phyloP scores from a whole-genome alignment of 169 alveolate genomes.

The Amoebophrya sp. region DNA sequence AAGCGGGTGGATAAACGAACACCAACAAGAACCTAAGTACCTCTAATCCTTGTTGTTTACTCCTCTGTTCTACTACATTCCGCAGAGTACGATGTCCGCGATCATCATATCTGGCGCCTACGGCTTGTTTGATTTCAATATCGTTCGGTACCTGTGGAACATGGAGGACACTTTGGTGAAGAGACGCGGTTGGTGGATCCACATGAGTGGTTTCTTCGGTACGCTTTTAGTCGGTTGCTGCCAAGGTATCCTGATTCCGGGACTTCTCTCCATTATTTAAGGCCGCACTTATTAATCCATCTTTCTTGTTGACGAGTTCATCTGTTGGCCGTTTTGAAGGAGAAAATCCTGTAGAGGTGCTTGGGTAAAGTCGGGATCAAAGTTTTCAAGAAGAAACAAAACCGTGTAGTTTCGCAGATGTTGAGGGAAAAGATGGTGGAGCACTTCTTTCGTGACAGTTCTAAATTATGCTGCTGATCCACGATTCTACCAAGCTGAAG shows the following conservation, averaged over 20 bases:
- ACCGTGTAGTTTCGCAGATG: too few relatives aligned
- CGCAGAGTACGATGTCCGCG: not conserved
- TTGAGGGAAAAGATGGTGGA: too few relatives aligned
- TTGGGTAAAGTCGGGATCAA: too few relatives aligned
- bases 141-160: slow-evolving; percentile 18
- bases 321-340: too few relatives aligned
- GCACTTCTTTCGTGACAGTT: not conserved
- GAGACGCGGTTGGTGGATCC: not conserved
- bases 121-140: not conserved
- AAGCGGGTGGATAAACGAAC: too few relatives aligned
- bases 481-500: not conserved
- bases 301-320: too few relatives aligned
- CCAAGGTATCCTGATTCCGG: not conserved
- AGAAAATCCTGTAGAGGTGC: too few relatives aligned
- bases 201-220: not conserved
- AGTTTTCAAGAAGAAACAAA: too few relatives aligned
- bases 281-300: too few relatives aligned
- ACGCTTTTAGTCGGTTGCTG: not conserved
- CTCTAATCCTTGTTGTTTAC: not conserved
- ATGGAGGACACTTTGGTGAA: not conserved
- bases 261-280: too few relatives aligned
- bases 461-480: not conserved
- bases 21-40: too few relatives aligned
- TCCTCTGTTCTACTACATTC: not conserved
- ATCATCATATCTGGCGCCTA: not conserved